These are phyloP conservation scores for Fusarium beomiforme DNA, from an alignment of 2,329 filamentous ascomycete genomes.

Conservation along the genomic window DNA sequence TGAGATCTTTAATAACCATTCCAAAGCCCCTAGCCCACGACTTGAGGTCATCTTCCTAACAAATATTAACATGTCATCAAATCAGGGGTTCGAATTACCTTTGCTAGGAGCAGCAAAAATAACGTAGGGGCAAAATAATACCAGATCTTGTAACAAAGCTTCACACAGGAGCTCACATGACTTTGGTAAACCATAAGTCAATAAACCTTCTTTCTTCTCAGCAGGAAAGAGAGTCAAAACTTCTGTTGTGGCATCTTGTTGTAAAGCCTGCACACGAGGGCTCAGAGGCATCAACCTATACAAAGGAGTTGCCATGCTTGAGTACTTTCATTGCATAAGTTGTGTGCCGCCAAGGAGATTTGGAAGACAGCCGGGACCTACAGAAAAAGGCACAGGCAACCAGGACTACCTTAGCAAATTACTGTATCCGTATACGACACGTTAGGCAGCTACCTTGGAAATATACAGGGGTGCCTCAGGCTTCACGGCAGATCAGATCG, in stretches of 20 bases:
- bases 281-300: conserved; percentile 41
- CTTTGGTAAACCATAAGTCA: conserved; percentile 40
- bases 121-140: conserved; percentile 17
- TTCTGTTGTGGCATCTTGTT: conserved; percentile 41
- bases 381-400: conserved; percentile 7
- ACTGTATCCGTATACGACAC: neutral
- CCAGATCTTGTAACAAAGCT: conserved; percentile 37
- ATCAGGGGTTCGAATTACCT: neutral
- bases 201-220: conserved; percentile 37
- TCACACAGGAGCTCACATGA: conserved; percentile 37
- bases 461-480: conserved; percentile 37
- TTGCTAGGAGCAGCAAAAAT: conserved; percentile 1
- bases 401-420: conserved; percentile 5
- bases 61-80: conserved; percentile 6
- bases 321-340: conserved; percentile 28
- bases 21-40: conserved; percentile 37
- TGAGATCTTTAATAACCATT: conserved; percentile 38
- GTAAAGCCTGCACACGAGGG: conserved; percentile 35
- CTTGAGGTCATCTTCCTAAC: conserved; percentile 36
- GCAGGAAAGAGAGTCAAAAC: conserved; percentile 40
- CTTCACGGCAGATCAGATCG: conserved; percentile 39
- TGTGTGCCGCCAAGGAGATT: conserved; percentile 26
- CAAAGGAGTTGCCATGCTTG: conserved; percentile 39
- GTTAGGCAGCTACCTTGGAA: conserved; percentile 23
- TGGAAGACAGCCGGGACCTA: conserved; percentile 12